These are phyloP conservation scores for Rubia occidens DNA, from an alignment of 305 asterid genomes.

Conservation along the genomic window DNA sequence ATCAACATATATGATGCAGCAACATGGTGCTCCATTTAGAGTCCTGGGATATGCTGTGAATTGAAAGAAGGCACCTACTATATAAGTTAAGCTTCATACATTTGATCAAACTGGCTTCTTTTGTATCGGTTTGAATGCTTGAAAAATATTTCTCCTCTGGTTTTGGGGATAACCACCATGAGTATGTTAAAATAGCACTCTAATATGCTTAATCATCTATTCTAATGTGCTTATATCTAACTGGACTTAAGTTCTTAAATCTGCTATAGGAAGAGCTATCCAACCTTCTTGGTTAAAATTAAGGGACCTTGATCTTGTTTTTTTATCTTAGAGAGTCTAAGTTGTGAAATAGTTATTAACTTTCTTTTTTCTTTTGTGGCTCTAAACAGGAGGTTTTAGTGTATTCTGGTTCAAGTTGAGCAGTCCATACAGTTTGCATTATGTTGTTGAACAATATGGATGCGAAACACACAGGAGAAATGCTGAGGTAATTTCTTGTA, in stretches of 20 bases:
- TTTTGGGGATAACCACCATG: too few species aligned
- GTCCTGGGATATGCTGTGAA: too few species aligned
- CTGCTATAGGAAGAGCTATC: neutral
- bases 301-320: neutral
- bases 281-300: neutral
- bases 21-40: too few species aligned
- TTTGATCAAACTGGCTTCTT: too few species aligned
- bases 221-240: too few species aligned
- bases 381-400: neutral
- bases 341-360: neutral
- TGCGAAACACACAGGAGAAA: slow-evolving; percentile 19
- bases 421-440: neutral
- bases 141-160: too few species aligned
- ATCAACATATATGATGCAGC: too few species aligned
- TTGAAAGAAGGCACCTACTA: too few species aligned
- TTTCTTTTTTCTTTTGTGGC: neutral
- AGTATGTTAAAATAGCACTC: too few species aligned
- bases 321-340: neutral
- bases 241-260: neutral
- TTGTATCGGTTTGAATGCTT: too few species aligned
- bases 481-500: slow-evolving; percentile 15
- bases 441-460: slow-evolving; percentile 14
- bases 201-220: too few species aligned
- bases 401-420: neutral
- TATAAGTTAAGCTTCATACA: too few species aligned